A percentile compares a stretch with the other conserved stretches of the same genome.
These are phyloP conservation scores for Secale cereale DNA, from an alignment of 176 grass and related monocot species.

Conservation along the genomic window DNA sequence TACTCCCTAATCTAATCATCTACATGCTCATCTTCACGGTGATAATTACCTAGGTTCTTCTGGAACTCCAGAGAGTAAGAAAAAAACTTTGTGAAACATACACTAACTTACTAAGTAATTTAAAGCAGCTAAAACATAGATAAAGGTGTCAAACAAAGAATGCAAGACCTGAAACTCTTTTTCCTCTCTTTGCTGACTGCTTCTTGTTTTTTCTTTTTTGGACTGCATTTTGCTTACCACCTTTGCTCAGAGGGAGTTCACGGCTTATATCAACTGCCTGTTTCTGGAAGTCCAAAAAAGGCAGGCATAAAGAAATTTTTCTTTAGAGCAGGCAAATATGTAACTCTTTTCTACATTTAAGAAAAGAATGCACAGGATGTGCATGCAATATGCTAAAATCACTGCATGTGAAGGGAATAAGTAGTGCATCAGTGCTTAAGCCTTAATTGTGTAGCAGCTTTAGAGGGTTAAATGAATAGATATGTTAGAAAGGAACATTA, in stretches of 20 bases:
- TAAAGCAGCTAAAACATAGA: neutral
- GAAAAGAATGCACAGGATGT: constrained; percentile 1
- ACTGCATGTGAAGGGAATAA: neutral
- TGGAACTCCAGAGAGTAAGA: neutral
- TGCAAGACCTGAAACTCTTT: constrained; percentile 49
- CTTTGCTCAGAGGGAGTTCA: constrained; percentile 32
- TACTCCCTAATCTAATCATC: neutral
- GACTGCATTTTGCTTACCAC: constrained; percentile 26
- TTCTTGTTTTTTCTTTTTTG: constrained; percentile 40
- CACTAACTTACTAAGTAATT: neutral
- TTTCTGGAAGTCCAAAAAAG: constrained; percentile 36
- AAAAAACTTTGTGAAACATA: neutral
- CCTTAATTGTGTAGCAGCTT: neutral
- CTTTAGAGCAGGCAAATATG: neutral
- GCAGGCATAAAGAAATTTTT: neutral
- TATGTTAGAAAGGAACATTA: neutral
- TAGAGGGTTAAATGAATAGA: neutral
- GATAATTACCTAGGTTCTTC: neutral
- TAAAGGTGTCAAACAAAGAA: constrained; percentile 13
- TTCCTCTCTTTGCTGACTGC: constrained; percentile 30
- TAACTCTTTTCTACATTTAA: constrained; percentile 10
- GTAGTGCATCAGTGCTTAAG: neutral
- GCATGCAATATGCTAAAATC: neutral
- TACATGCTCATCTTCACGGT: neutral
- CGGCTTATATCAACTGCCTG: constrained; percentile 15